Evolutionary conservation across 257 asterid species (phyloP), one percentile per base, ranked within the genome.

Genomic region (Dorcoceras hygrometricum): DNA sequence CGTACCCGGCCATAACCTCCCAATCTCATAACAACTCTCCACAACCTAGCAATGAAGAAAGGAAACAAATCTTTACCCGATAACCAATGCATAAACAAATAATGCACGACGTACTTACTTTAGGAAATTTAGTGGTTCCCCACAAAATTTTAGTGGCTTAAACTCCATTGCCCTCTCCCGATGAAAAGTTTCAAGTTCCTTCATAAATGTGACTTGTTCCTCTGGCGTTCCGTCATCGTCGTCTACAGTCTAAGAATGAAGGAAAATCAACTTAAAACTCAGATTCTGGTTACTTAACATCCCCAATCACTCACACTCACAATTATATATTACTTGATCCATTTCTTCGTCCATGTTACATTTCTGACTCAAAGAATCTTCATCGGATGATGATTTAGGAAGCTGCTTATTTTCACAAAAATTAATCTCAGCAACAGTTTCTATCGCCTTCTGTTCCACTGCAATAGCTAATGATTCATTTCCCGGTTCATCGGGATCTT

Each of bases 1-100:
- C 76, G 59, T 87, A 87, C 95, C 89, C 70, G 78, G 57, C 85
- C 95, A 83, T 87, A 87, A 77, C 91, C 95, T 48, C 95, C 95
- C 83, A 87, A 72, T 73, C 73, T 84, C 39, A 85, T 76, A 23
- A 85, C 91, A 12, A 83, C 69, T 66, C 82, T 82, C 95, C 95
- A 87, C 43, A 87, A 81, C 85, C 95, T 87, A 74, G 39, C 60
- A 72, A 58, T 22, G 28, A 62, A 55, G 43, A 6, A 48, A 23
- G 23, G 43, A 48, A 46, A 7, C 50, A n/a, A 69, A 50, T 23
- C 4, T 57, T 6, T 48, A n/a, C 59, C 65, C 11, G 53, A 61
- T 58, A 68, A 71, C 16, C 24, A 18, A 48, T 6, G 50, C 23
- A 59, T 27, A 66, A 25, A 31, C 67, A 54, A 65, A 57, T 58